Evolutionary conservation across 257 asterid genomes (phyloP).

Genomic region (Apocynum venetum): DNA sequence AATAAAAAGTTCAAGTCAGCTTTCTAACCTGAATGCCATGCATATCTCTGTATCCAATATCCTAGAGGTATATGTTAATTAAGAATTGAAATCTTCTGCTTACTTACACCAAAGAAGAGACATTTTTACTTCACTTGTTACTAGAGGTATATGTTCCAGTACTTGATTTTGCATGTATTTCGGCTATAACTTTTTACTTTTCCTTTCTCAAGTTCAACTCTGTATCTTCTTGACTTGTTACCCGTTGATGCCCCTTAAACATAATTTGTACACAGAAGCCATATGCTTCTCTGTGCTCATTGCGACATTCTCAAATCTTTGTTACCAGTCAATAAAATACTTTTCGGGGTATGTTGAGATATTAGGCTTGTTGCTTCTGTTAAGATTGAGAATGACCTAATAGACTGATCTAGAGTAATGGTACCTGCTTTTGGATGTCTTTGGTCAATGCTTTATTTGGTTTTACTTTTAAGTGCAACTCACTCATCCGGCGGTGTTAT

Average conservation of each 20-base stretch:
- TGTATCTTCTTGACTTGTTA: not conserved
- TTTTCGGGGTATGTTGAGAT: not conserved
- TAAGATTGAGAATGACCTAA: not conserved
- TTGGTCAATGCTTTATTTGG: no score
- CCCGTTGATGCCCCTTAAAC: not conserved
- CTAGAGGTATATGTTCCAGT: no score
- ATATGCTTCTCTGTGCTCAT: not conserved
- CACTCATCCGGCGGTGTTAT: not conserved
- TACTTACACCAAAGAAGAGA: not conserved
- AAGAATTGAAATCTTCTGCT: not conserved
- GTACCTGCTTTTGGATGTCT: not conserved
- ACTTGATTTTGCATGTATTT: not conserved
- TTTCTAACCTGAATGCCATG: not conserved
- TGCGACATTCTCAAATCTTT: not conserved
- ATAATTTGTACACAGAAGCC: not conserved
- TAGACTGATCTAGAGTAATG: not conserved
- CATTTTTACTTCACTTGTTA: no score
- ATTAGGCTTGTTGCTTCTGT: not conserved
- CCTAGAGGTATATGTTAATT: not conserved
- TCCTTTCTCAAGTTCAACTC: not conserved
- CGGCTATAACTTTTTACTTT: not conserved
- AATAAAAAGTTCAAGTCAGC: not conserved
- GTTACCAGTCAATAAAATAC: not conserved
- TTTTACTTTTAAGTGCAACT: not conserved
- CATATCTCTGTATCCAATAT: not conserved